Base-by-base conservation (phyloP, 192 early-diverging fungal species). In the Linnemannia elongata region DNA sequence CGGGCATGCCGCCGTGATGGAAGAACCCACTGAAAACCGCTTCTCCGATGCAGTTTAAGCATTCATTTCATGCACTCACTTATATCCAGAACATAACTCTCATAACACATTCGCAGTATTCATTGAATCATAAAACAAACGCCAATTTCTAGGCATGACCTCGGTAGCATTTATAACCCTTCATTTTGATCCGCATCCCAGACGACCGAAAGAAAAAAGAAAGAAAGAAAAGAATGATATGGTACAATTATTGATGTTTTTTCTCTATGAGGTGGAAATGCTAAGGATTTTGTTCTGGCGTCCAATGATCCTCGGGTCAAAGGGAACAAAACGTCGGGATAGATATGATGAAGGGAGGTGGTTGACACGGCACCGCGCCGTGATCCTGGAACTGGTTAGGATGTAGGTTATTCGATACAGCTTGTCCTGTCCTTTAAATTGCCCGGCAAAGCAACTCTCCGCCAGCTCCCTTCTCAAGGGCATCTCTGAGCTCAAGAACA, bases 401-500 rank as follows among this genome's bases (percentile, higher is more conserved):
- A 66, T 66, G 60, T 15, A 12, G 12, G 60, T 33, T 66, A 27
- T 15, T 66, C 27, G 60, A 63, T 63, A 27, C 60, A 41, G 60
- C 30, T 13, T 33, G 60, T 33, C 27, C 30, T 30, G n/a, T 41
- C 30, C 9, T 20, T 87, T 87, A 87, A 49, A 87, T 87, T 4
- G 85, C 95, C 76, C 96, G 91, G 82, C 94, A 96, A 63, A 99
- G 86, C 45, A 99, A 90, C 81, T 96, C 95, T n/a, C 97, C 98
- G 39, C 97, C 97, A 55, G 97, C 92, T 57, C 94, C 92, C 86
- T 95, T 90, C 85, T 93, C 89, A 72, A 99, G 83, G 6, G 98
- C 98, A 54, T 98, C 97, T 82, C 97, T 95, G 77, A 99, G 83
- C 81, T 98, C 97, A 75, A 99, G 79, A 13, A 99, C 93, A 22